phyloP scores from a whole-genome alignment of 345 rosid genomes.

The Gossypium turneri region DNA sequence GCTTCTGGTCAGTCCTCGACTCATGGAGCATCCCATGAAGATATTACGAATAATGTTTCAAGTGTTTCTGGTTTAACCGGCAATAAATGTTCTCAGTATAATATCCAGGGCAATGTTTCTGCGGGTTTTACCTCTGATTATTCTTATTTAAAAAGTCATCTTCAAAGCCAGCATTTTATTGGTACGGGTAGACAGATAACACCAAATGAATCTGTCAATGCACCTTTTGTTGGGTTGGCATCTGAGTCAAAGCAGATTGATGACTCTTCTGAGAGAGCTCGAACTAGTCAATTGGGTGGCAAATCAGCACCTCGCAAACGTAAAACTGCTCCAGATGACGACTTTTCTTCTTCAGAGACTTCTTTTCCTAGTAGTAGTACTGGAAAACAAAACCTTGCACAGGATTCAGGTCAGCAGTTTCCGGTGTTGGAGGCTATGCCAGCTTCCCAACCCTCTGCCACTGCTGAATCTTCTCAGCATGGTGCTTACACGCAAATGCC shows the following conservation, averaged over 20 bases:
- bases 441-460: conserved; percentile 12
- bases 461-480: conserved; percentile 15
- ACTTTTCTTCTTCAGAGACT: conserved; percentile 31
- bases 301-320: conserved; percentile 20
- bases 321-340: conserved; percentile 22
- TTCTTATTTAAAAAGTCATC: conserved; percentile 37
- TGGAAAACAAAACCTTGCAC: conserved; percentile 21
- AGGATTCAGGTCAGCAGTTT: conserved; percentile 2
- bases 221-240: conserved; percentile 35
- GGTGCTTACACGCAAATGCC: conserved; percentile 24
- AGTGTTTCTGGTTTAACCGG: conserved; percentile 33
- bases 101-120: conserved; percentile 29
- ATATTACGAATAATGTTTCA: conserved; percentile 28
- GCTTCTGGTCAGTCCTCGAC: conserved; percentile 18
- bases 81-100: conserved; percentile 20
- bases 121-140: conserved; percentile 34
- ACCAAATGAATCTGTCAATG: conserved; percentile 27
- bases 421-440: not conserved
- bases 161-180: conserved; percentile 37
- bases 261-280: conserved; percentile 41
- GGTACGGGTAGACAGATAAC: conserved; percentile 33
- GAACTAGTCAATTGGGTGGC: conserved; percentile 34
- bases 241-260: conserved; percentile 35
- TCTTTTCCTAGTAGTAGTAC: conserved; percentile 4
- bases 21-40: conserved; percentile 41